Base-by-base conservation (phyloP, 106 monocot species). In the Alisma plantagoaquatica region DNA sequence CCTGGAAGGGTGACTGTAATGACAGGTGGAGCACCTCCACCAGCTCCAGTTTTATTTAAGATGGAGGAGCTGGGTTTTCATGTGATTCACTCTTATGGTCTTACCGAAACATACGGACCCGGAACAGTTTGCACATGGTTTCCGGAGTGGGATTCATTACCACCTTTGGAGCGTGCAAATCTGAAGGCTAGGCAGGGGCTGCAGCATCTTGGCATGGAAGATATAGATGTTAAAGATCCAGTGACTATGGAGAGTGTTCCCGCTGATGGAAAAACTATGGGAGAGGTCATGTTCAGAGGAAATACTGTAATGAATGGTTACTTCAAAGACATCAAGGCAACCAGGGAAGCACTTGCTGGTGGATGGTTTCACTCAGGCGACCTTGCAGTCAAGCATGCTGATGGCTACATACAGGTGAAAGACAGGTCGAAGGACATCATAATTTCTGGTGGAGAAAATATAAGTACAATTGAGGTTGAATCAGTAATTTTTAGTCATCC, bases 311-410 rank as follows among this genome's bases (percentile, higher is more conserved):
- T 69, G 68, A 69, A 69, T 23, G 68, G 68, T 2, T 69, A 69
- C 50, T 43, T 69, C 31, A 69, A 69, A 35, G 60, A 69, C 42
- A 51, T 60, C 12, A 43, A 59, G 17, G 68, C 68, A 38, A 69
- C 51, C 44, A 21, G 24, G 29, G 68, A 69, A 47, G 50, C 68
- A n/a, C 60, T 69, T 20, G 59, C 27, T 19, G 21, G 31, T 43
- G 68, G 68, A 17, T 69, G 68, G 68, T 69, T 60, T 17, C 68
- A 69, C 28, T 69, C 68, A 2, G 68, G 68, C 21, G 68, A 69
- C 51, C 16, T 69, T 21, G 68, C 43, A 14, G 68, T 69, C 16
- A 69, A 69, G 51, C 68, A 69, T 25, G 43, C 60, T 3, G 68
- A 69, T 14, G 60, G 52, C 10, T 69, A 69, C 31, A 53, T 69